Evolutionary conservation across 2,329 filamentous ascomycete genomes (phyloP).

Genomic region (Alternaria sp.): DNA sequence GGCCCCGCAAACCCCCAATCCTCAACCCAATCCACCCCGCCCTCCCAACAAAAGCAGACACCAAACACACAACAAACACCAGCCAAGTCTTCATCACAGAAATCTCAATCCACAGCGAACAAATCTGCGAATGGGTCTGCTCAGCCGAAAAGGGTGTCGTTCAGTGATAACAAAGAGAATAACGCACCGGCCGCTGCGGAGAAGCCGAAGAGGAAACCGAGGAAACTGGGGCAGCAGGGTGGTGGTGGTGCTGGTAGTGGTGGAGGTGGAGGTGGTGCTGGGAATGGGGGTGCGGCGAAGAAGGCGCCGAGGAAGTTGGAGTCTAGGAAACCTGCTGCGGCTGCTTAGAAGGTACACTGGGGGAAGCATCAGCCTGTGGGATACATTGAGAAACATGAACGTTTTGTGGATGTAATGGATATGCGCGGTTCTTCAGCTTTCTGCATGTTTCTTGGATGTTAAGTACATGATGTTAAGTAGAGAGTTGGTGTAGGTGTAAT

Average conservation of each 20-base stretch:
- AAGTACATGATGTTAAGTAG: too few relatives aligned
- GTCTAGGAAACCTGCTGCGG: slow-evolving; percentile 24
- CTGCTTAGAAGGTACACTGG: not conserved
- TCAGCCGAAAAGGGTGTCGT: slow-evolving; percentile 14
- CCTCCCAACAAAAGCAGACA: not conserved
- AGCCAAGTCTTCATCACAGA: not conserved
- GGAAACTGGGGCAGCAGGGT: slow-evolving; percentile 30
- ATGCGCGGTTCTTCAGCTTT: not conserved
- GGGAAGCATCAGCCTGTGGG: not conserved
- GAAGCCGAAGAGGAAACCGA: slow-evolving; percentile 29
- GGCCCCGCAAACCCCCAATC: slow-evolving; percentile 1
- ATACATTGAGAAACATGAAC: not conserved
- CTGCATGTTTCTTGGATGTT: not conserved
- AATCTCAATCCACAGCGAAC: slow-evolving; percentile 11
- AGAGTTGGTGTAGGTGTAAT: too few relatives aligned
- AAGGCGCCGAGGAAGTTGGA: slow-evolving; percentile 36
- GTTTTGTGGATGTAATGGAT: not conserved
- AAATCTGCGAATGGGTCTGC: slow-evolving; percentile 6
- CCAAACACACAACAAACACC: slow-evolving; percentile 10
- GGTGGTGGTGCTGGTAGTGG: not conserved
- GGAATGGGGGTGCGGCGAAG: slow-evolving; percentile 6
- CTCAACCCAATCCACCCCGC: not conserved
- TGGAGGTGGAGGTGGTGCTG: not conserved
- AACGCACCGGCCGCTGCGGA: slow-evolving; percentile 15
- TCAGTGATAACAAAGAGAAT: slow-evolving; percentile 24